phyloP scores from a whole-genome alignment of 768 basidiomycete species.

The Termitomyces eurrhizus region DNA sequence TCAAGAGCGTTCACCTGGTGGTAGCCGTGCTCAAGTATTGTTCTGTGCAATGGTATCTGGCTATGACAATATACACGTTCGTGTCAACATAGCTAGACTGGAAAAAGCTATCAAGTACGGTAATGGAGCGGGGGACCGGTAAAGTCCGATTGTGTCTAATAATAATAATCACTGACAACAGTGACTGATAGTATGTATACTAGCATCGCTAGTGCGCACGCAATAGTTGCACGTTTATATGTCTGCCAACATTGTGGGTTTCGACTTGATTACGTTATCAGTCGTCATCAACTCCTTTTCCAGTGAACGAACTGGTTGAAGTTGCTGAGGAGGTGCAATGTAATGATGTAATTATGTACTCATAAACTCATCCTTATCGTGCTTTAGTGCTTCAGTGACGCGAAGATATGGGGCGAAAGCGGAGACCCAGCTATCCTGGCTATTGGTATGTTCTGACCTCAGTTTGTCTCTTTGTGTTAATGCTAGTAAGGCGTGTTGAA shows the following conservation, averaged over 20 bases:
- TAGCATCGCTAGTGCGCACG: slow-evolving; percentile 54
- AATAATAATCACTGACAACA: neutral
- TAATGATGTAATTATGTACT: neutral
- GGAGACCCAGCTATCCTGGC: slow-evolving; percentile 51
- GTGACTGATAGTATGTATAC: slow-evolving; percentile 50
- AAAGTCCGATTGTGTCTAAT: slow-evolving; percentile 3
- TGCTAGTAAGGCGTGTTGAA: slow-evolving; percentile 46
- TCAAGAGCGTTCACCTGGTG: slow-evolving; percentile 4
- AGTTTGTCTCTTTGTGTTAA: neutral
- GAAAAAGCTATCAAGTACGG: slow-evolving; percentile 64
- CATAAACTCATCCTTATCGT: no score
- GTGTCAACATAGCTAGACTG: slow-evolving; percentile 55
- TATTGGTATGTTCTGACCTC: slow-evolving; percentile 36
- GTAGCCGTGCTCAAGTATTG: slow-evolving; percentile 57
- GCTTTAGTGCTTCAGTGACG: no score
- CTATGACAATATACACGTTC: slow-evolving; percentile 63
- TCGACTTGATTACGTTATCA: neutral
- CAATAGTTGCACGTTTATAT: slow-evolving; percentile 49
- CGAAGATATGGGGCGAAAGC: no score
- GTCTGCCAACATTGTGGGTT: slow-evolving; percentile 59
- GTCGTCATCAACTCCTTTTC: slow-evolving; percentile 19
- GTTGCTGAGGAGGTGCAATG: slow-evolving; percentile 57
- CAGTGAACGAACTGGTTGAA: slow-evolving; percentile 55
- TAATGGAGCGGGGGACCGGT: slow-evolving; percentile 67
- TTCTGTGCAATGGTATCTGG: slow-evolving; percentile 63